A percentile compares a stretch with the other conserved stretches of the same genome.
Conservation (phyloP, 768 basidiomycete species). For the Crepidotus variabilis region DNA sequence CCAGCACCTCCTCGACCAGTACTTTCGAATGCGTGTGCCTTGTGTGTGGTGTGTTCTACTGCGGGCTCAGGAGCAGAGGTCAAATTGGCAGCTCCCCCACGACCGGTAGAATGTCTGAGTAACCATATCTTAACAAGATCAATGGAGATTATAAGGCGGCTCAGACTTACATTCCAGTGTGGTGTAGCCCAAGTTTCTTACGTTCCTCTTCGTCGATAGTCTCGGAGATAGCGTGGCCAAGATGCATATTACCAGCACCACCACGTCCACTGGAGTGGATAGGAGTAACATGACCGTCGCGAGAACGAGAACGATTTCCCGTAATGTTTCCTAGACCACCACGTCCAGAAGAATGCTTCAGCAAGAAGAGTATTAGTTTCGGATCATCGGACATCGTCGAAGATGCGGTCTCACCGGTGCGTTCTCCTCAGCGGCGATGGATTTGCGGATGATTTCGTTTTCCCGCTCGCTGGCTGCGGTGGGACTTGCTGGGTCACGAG, state of each 20-base stretch:
- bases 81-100: slow-evolving; percentile 66
- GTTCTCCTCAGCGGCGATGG: slow-evolving; percentile 25
- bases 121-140: background rate
- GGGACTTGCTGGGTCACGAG: slow-evolving; percentile 40
- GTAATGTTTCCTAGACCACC: slow-evolving; percentile 65
- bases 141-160: background rate
- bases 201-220: slow-evolving; percentile 23
- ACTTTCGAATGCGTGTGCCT: slow-evolving; percentile 30
- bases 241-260: slow-evolving; percentile 55
- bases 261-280: slow-evolving; percentile 58
- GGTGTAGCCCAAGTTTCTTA: slow-evolving; percentile 17
- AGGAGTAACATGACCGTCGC: slow-evolving; percentile 9
- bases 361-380: background rate
- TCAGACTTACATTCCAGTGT: slow-evolving; percentile 38
- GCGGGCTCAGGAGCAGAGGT: slow-evolving; percentile 33
- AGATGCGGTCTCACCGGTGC: slow-evolving; percentile 29
- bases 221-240: slow-evolving; percentile 23
- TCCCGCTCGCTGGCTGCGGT: slow-evolving; percentile 33
- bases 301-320: slow-evolving; percentile 51
- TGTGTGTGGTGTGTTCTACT: slow-evolving; percentile 25
- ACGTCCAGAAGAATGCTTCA: slow-evolving; percentile 56
- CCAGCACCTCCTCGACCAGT: slow-evolving; percentile 61
- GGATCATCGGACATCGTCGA: slow-evolving; percentile 1
- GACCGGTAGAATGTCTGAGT: slow-evolving; percentile 62
- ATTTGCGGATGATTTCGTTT: slow-evolving; percentile 35